Base-by-base conservation (phyloP, 306 rosid species). In the Gillenia trifoliata region DNA sequence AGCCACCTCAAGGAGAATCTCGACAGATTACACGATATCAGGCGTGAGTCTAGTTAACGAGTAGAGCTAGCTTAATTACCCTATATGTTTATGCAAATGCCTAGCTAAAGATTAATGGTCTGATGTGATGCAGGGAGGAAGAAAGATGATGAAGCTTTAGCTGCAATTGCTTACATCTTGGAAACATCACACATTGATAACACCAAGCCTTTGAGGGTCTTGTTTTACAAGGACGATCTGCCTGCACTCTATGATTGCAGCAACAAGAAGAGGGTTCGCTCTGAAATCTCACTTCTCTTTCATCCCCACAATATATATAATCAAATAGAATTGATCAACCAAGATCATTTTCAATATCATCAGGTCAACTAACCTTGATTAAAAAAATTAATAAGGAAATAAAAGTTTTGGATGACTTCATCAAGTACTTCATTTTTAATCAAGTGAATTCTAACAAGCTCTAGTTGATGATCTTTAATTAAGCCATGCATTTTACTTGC, bases 221-320 rank as follows among this genome's bases (percentile, higher is more conserved):
- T 85, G 76, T 71, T 90, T 68, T 31, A 34, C 81, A 76, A 81
- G 61, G 89, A 82, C 13, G 88, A 85, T 62, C 69, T 25, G 31
- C 80, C 78, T 56, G 84, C 93, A 62, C 78, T 90, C 30, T 75
- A 78, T 43, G 81, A 90, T 74, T 77, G 96, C 73, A 66, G 78
- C 71, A 74, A 59, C 73, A 90, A 88, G 65, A 75, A 78, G 80
- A 81, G 84, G 89, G 93, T 90, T 62, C 59, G 69, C 71, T 55
- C 64, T 52, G 47, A 41, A 68, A 56, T 31, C 64, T 60, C 22
- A 25, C n/a, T 49, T 67, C 59, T 33, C 72, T 56, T 47, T 5
- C 28, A 1, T 45, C 36, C 10, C 43, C 17, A 68, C 31, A 45
- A 47, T 29, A 28, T 45, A 26, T 47, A 28, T 68, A 45, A 62